Evolutionary conservation across 257 asterid genomes (phyloP).

Genomic region (Lithospermum erythrorhizon): DNA sequence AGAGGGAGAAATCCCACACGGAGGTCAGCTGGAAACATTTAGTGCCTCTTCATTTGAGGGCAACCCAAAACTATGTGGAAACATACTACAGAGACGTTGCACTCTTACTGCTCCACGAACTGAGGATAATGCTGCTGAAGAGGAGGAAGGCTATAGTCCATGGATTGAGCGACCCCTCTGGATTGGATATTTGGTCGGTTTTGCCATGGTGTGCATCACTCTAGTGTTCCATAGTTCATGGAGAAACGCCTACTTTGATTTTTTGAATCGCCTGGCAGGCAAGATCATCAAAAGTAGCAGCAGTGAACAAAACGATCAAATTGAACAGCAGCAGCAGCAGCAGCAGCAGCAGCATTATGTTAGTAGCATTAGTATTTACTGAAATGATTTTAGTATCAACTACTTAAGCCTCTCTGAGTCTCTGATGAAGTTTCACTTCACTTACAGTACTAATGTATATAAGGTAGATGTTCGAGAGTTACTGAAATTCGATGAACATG

Average conservation of each 20-base stretch:
- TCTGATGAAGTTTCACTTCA: no score
- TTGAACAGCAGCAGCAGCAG: no score
- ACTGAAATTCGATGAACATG: no score
- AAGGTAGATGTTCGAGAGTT: no score
- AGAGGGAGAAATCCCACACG: slow-evolving; percentile 3
- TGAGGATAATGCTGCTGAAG: not conserved
- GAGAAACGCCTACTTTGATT: not conserved
- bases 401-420: no score
- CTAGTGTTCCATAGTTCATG: not conserved
- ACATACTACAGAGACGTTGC: slow-evolving; percentile 16
- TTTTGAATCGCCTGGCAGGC: not conserved
- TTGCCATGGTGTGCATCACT: slow-evolving; percentile 3
- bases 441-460: no score
- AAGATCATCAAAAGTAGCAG: not conserved
- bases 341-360: no score
- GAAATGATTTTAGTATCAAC: no score
- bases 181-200: slow-evolving; percentile 6
- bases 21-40: slow-evolving; percentile 9
- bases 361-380: no score
- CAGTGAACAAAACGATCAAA: not conserved
- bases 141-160: not conserved
- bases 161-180: slow-evolving; percentile 13
- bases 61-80: slow-evolving; percentile 40
- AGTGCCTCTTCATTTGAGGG: slow-evolving; percentile 27
- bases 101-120: not conserved